These are phyloP conservation scores for Coleophoma eucalyptorum DNA, from an alignment of 2,329 filamentous ascomycete genomes.

Conservation along the genomic window DNA sequence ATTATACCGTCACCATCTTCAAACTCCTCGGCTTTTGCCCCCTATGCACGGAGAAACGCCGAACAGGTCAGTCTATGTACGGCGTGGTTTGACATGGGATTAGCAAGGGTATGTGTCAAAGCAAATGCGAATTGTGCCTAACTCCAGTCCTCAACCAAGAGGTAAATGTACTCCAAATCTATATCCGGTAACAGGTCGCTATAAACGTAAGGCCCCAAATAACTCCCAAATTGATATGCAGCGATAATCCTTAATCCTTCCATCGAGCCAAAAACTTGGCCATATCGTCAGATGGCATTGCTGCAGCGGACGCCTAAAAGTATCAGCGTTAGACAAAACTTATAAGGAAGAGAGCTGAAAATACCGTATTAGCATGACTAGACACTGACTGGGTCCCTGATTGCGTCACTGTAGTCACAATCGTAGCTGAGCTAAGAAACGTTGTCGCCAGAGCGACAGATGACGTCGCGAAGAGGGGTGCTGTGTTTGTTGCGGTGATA, in stretches of 20 bases:
- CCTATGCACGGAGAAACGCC: too few relatives aligned
- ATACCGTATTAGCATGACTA: conserved; percentile 32
- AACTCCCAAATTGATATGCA: not conserved
- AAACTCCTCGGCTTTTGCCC: too few relatives aligned
- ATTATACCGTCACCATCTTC: too few relatives aligned
- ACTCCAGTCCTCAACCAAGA: too few relatives aligned
- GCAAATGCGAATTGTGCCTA: too few relatives aligned
- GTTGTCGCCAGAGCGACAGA: conserved; percentile 28
- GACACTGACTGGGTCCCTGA: conserved; percentile 26
- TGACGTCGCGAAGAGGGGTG: conserved; percentile 30
- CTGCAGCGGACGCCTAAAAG: conserved; percentile 20
- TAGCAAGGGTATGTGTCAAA: too few relatives aligned
- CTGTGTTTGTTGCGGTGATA: conserved; percentile 33
- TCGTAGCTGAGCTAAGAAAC: conserved; percentile 23
- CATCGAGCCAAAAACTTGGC: conserved; percentile 31
- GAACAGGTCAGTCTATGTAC: too few relatives aligned
- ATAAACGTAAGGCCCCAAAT: not conserved
- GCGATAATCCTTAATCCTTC: conserved; percentile 26
- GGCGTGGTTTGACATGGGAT: too few relatives aligned
- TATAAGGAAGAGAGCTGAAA: conserved; percentile 2
- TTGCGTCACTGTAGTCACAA: conserved; percentile 31
- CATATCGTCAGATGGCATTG: conserved; percentile 30
- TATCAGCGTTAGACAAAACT: too few relatives aligned
- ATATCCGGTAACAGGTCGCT: too few relatives aligned
- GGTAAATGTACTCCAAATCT: too few relatives aligned